These are phyloP conservation scores for Casuarina equisetifolia DNA, from an alignment of 306 rosid genomes.

Conservation along the genomic window DNA sequence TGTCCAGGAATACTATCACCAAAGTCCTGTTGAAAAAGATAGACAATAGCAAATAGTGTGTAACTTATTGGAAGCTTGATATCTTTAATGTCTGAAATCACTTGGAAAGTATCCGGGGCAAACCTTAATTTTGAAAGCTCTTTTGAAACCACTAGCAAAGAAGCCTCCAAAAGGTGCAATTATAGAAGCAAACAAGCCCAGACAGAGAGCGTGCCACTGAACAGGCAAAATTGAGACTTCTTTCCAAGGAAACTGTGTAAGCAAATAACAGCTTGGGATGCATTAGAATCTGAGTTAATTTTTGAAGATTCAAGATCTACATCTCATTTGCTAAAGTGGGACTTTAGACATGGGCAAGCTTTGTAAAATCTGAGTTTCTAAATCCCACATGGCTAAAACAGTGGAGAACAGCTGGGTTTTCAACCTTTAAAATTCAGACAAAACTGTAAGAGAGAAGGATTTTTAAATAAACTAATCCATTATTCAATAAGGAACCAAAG, in stretches of 20 bases:
- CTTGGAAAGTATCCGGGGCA: conserved; percentile 14
- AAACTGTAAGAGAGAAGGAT: background rate
- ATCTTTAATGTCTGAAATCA: background rate
- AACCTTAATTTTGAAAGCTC: conserved; percentile 98
- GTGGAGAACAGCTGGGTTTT: conserved; percentile 16
- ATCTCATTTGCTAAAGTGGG: conserved; percentile 12
- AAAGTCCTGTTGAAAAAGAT: conserved; percentile 68
- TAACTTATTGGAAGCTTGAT: conserved; percentile 5
- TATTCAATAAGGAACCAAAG: background rate
- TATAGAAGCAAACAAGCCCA: conserved; percentile 92
- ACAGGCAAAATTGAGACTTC: conserved; percentile 75
- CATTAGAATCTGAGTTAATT: conserved; percentile 9
- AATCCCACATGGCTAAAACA: conserved; percentile 18
- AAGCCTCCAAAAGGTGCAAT: conserved; percentile 99
- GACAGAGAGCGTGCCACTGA: conserved; percentile 87
- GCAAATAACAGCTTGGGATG: background rate
- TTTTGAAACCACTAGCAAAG: conserved; percentile 99
- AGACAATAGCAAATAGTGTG: conserved; percentile 12
- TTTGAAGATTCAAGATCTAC: conserved; percentile 25
- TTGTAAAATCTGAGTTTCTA: background rate
- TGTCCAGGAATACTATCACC: conserved; percentile 99
- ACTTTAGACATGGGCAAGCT: background rate
- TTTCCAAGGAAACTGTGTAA: conserved; percentile 80
- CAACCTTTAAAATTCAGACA: conserved; percentile 16
- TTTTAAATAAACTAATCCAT: background rate